Conservation (phyloP, 805 yeast genomes). For the Monosporozyma servazzii region DNA sequence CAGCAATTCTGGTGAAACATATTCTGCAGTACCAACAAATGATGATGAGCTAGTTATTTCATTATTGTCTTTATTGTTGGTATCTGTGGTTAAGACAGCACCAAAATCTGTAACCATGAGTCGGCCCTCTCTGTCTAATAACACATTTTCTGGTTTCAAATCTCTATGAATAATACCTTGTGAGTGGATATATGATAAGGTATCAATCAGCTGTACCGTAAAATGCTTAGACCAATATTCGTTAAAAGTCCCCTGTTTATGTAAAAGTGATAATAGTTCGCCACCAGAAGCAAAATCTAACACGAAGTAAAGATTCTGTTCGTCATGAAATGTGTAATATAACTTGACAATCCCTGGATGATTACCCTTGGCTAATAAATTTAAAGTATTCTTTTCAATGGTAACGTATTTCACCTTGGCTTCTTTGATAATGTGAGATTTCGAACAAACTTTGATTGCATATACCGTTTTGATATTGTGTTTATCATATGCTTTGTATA, state of each 20-base stretch:
- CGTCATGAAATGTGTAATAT: slow-evolving; percentile 92
- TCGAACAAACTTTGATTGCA: slow-evolving; percentile 87
- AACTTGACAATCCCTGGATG: slow-evolving; percentile 93
- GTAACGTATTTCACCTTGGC: slow-evolving; percentile 92
- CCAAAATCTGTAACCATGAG: slow-evolving; percentile 95
- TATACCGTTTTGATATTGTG: slow-evolving; percentile 40
- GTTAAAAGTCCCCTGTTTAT: slow-evolving; percentile 67
- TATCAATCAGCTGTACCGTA: slow-evolving; percentile 80
- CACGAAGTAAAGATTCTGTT: slow-evolving; percentile 77
- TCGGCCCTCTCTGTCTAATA: slow-evolving; percentile 77
- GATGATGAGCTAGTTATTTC: slow-evolving; percentile 39
- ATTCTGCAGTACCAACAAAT: slow-evolving; percentile 96
- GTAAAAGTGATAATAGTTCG: slow-evolving; percentile 74
- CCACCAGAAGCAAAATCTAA: slow-evolving; percentile 93
- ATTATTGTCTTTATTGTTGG: background rate
- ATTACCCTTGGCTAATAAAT: slow-evolving; percentile 58
- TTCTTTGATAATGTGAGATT: slow-evolving; percentile 87
- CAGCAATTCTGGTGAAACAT: slow-evolving; percentile 86
- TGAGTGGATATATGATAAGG: slow-evolving; percentile 78
- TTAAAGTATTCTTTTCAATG: slow-evolving; percentile 85
- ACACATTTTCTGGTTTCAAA: slow-evolving; percentile 86
- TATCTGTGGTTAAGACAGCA: slow-evolving; percentile 59
- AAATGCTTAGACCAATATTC: slow-evolving; percentile 73
- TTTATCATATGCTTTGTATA: slow-evolving; percentile 78
- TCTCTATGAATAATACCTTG: slow-evolving; percentile 91